Conservation (phyloP, 164 flowering plant species). For the Buxus sempervirens region DNA sequence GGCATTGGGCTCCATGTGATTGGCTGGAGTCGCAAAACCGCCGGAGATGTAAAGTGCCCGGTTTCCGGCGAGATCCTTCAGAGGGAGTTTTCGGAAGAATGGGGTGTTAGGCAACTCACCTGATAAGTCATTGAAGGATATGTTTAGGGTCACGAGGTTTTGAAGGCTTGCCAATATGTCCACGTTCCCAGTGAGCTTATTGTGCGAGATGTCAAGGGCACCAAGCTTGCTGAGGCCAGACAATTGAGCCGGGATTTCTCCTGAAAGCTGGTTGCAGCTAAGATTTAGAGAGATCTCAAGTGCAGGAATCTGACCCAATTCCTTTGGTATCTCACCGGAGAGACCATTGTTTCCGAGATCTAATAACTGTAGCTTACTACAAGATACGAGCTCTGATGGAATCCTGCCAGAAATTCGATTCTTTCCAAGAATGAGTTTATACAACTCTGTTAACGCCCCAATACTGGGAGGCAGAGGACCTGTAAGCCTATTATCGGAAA, state of each 20-base stretch:
- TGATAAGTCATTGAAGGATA: slow-evolving; percentile 84
- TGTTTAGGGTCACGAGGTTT: slow-evolving; percentile 77
- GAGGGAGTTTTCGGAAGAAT: slow-evolving; percentile 74
- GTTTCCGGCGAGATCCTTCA: slow-evolving; percentile 64
- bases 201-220: slow-evolving; percentile 78
- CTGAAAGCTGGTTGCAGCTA: slow-evolving; percentile 73
- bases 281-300: slow-evolving; percentile 84
- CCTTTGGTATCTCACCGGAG: slow-evolving; percentile 71
- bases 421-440: slow-evolving; percentile 58
- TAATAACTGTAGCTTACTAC: slow-evolving; percentile 61
- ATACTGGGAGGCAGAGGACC: slow-evolving; percentile 49
- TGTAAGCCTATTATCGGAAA: slow-evolving; percentile 72
- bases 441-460: slow-evolving; percentile 56
- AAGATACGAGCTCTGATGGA: slow-evolving; percentile 65
- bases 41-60: slow-evolving; percentile 50
- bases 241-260: slow-evolving; percentile 60
- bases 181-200: slow-evolving; percentile 62
- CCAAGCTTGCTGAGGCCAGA: slow-evolving; percentile 66
- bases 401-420: slow-evolving; percentile 69
- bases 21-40: slow-evolving; percentile 30
- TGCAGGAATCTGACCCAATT: slow-evolving; percentile 60
- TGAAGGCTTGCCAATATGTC: slow-evolving; percentile 54
- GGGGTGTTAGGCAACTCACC: slow-evolving; percentile 82
- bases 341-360: slow-evolving; percentile 70
- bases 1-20: slow-evolving; percentile 18